Conservation (phyloP, 768 basidiomycete genomes). For the Boletus edulis region DNA sequence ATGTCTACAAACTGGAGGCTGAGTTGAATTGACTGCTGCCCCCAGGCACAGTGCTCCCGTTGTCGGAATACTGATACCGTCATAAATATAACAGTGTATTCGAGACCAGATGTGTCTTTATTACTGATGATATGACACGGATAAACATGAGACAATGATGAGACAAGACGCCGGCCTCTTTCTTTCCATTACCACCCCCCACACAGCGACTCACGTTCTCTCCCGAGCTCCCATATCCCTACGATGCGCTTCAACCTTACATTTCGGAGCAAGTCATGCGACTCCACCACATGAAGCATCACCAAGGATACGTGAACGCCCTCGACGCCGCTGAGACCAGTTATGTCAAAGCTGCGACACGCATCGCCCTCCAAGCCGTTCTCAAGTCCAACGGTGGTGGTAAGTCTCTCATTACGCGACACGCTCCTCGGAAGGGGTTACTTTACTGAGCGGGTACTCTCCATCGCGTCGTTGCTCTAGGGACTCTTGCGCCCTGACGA, state of each 20-base stretch:
- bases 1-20: slow-evolving; percentile 25
- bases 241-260: slow-evolving; percentile 92
- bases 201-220: slow-evolving; percentile 51
- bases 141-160: slow-evolving; percentile 22
- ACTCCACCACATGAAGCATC: slow-evolving; percentile 93
- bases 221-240: slow-evolving; percentile 72
- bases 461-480: too few relatives aligned
- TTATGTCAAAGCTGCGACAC: slow-evolving; percentile 65
- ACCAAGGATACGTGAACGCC: slow-evolving; percentile 91
- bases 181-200: slow-evolving; percentile 7
- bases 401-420: slow-evolving; percentile 32
- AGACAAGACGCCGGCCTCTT: background rate
- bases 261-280: slow-evolving; percentile 91
- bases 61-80: slow-evolving; percentile 32
- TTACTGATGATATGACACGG: too few relatives aligned
- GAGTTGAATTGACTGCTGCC: slow-evolving; percentile 6
- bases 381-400: slow-evolving; percentile 98
- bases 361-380: slow-evolving; percentile 85
- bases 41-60: slow-evolving; percentile 33
- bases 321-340: slow-evolving; percentile 87
- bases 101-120: too few relatives aligned
- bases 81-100: background rate
- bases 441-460: too few relatives aligned
- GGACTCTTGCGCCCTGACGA: slow-evolving; percentile 64
- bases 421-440: too few relatives aligned